Percentiles rank a stretch among this genome's conserved stretches.
Conservation (phyloP, 139 green algal species). For the Pleodorina starrii region DNA sequence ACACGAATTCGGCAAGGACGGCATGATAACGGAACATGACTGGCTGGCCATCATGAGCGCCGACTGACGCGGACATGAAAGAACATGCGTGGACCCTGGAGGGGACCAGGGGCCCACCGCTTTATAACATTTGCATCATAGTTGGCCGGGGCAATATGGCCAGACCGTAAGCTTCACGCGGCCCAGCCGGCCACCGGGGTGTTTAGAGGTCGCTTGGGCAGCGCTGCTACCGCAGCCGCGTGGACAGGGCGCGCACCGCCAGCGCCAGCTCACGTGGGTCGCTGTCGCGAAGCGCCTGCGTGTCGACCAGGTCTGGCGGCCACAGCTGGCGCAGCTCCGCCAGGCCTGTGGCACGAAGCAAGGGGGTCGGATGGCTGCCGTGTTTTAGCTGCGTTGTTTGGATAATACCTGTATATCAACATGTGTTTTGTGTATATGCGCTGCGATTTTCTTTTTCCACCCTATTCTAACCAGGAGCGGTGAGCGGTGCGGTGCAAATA, state of each 20-base stretch:
- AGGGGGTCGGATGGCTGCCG: too few species aligned
- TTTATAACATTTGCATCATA: background rate
- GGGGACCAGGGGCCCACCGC: background rate
- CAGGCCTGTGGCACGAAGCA: conserved; percentile 19
- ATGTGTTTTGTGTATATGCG: too few species aligned
- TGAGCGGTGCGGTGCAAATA: too few species aligned
- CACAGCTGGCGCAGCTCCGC: conserved; percentile 37
- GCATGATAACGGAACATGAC: conserved; percentile 62
- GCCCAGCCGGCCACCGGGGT: background rate
- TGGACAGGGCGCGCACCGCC: conserved; percentile 10
- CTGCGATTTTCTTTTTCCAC: too few species aligned
- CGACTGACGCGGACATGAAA: background rate
- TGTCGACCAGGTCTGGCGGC: conserved; percentile 28
- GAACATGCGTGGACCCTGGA: background rate
- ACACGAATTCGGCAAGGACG: conserved; percentile 67
- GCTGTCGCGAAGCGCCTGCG: background rate
- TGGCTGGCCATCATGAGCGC: conserved; percentile 63
- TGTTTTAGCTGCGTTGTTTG: too few species aligned
- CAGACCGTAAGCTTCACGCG: background rate
- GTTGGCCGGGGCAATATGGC: too few species aligned
- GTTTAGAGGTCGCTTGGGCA: background rate
- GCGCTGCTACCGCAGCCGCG: background rate
- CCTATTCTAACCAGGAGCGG: too few species aligned
- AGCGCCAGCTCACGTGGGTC: conserved; percentile 29
- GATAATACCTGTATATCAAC: too few species aligned